Evolutionary conservation across 345 rosid genomes (phyloP).

Genomic region (Hibiscus trionum): DNA sequence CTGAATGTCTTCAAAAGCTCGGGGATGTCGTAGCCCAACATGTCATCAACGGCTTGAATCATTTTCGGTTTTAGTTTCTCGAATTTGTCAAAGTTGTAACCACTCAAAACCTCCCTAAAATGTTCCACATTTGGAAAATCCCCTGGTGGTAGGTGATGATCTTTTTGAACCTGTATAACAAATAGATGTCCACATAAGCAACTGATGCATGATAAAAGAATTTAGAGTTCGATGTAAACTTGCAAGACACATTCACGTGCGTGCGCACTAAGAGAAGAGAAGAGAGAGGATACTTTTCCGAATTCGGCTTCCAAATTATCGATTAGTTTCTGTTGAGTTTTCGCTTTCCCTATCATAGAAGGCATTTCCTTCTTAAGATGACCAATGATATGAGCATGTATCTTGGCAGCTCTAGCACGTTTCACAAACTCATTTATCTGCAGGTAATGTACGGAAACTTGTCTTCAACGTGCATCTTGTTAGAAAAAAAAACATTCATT

Average conservation of each 20-base stretch:
- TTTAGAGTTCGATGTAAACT: neutral
- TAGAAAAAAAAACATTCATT: neutral
- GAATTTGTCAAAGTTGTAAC: slow-evolving; percentile 76
- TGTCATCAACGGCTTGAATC: slow-evolving; percentile 83
- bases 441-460: slow-evolving; percentile 3
- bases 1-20: slow-evolving; percentile 69
- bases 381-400: slow-evolving; percentile 81
- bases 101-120: slow-evolving; percentile 60
- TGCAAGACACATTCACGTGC: neutral
- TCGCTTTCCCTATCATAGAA: slow-evolving; percentile 83
- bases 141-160: slow-evolving; percentile 75
- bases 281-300: slow-evolving; percentile 44
- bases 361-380: slow-evolving; percentile 96
- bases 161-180: slow-evolving; percentile 71
- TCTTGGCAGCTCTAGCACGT: slow-evolving; percentile 93
- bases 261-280: neutral
- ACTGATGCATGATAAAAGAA: neutral
- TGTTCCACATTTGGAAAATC: slow-evolving; percentile 86
- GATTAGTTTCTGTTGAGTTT: slow-evolving; percentile 70
- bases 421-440: slow-evolving; percentile 95
- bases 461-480: neutral
- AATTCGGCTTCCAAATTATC: slow-evolving; percentile 75
- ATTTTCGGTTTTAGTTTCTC: slow-evolving; percentile 88
- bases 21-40: slow-evolving; percentile 90
- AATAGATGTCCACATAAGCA: neutral